Percentiles rank a stretch among this genome's conserved stretches.
Evolutionary conservation across 768 basidiomycete species (phyloP).

Genomic region (Holtermannia corniformis): DNA sequence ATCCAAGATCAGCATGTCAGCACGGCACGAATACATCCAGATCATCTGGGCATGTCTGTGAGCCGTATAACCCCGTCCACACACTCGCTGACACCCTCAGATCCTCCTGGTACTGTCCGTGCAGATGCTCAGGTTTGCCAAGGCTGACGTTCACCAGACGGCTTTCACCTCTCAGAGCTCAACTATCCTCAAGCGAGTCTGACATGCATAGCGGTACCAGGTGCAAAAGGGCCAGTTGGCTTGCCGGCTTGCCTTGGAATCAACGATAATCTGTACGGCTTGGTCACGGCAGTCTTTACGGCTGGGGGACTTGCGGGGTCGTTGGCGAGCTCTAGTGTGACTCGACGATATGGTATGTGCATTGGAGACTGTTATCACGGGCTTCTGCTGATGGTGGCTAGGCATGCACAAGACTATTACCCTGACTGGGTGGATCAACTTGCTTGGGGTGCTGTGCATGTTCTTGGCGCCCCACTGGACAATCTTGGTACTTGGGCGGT

Average conservation of each 20-base stretch:
- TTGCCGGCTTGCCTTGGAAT: slow-evolving; percentile 72
- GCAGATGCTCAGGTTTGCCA: neutral
- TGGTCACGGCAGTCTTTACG: slow-evolving; percentile 77
- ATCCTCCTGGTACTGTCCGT: slow-evolving; percentile 39
- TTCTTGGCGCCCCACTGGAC: slow-evolving; percentile 29
- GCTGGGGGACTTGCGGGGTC: slow-evolving; percentile 70
- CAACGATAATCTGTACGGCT: slow-evolving; percentile 64
- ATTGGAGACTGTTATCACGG: neutral
- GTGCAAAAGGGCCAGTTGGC: slow-evolving; percentile 15
- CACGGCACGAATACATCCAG: neutral
- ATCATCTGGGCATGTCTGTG: slow-evolving; percentile 34
- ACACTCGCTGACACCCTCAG: slow-evolving; percentile 7
- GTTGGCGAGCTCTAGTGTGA: slow-evolving; percentile 22
- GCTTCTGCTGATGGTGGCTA: slow-evolving; percentile 5
- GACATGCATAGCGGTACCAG: slow-evolving; percentile 51
- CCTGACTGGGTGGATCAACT: slow-evolving; percentile 35
- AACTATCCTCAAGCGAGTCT: slow-evolving; percentile 74
- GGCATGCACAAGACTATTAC: slow-evolving; percentile 31
- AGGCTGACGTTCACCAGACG: slow-evolving; percentile 43
- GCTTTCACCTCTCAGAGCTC: slow-evolving; percentile 84
- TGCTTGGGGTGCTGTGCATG: slow-evolving; percentile 30
- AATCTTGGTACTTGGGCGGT: slow-evolving; percentile 28
- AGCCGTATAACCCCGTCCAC: neutral
- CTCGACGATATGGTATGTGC: slow-evolving; percentile 2
- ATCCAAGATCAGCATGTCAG: neutral